A percentile compares a stretch with the other conserved stretches of the same genome.
These are phyloP conservation scores for Heteromeles arbutifolia DNA, from an alignment of 306 rosid species.

Conservation along the genomic window DNA sequence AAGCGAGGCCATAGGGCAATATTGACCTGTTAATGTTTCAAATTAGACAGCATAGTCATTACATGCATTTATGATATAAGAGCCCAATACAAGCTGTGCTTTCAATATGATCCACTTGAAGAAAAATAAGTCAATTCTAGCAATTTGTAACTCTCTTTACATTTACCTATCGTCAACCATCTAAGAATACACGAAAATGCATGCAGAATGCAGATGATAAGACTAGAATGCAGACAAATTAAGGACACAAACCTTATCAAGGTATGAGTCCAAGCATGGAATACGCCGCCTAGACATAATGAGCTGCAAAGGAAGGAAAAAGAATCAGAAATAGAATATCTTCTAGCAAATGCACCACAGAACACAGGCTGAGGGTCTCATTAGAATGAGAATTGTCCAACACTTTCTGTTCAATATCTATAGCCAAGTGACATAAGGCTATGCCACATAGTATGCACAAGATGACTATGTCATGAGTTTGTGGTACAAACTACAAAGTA, in stretches of 20 bases:
- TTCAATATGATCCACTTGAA: not conserved
- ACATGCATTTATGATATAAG: not conserved
- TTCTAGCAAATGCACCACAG: constrained; percentile 6
- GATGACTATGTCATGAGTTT: not conserved
- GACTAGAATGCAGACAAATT: not conserved
- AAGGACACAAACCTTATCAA: constrained; percentile 66
- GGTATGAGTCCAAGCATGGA: constrained; percentile 94
- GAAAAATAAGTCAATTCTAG: not conserved
- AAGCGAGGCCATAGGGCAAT: constrained; percentile 96
- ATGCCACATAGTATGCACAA: not conserved
- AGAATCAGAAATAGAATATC: constrained; percentile 17
- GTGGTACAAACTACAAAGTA: not conserved
- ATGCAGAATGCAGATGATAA: not conserved
- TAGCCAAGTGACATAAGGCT: not conserved
- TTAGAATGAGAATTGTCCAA: not conserved
- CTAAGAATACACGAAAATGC: not conserved
- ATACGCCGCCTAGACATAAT: constrained; percentile 87
- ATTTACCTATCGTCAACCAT: not conserved
- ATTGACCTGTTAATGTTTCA: constrained; percentile 52
- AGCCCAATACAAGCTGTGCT: not conserved
- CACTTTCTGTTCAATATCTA: not conserved
- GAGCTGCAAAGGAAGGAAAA: constrained; percentile 49
- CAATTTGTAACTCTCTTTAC: not conserved
- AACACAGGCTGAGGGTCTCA: not conserved
- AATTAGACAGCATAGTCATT: not conserved